Conservation (phyloP, 768 basidiomycete species). For the Rhizopogon rudus region DNA sequence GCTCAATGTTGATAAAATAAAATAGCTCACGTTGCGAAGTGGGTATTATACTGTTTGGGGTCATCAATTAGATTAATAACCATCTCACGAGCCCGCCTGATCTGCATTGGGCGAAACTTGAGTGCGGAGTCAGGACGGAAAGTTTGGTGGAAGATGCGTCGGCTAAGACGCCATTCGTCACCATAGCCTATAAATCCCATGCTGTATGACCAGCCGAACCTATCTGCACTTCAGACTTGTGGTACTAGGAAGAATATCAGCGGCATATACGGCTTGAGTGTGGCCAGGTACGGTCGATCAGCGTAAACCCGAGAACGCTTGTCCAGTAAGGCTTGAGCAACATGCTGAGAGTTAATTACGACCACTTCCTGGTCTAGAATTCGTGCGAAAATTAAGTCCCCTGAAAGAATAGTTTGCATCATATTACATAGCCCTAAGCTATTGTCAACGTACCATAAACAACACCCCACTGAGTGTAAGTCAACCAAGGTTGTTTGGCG, state of each 20-base stretch:
- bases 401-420: too few species aligned
- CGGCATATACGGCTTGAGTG: neutral
- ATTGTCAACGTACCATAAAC: constrained; percentile 3
- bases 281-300: constrained; percentile 1
- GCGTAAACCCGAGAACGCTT: constrained; percentile 1
- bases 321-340: neutral
- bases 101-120: neutral
- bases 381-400: too few species aligned
- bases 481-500: constrained; percentile 5
- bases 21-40: constrained; percentile 12
- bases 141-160: constrained; percentile 8
- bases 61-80: neutral
- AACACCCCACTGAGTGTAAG: constrained; percentile 7
- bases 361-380: too few species aligned
- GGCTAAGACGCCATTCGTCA: constrained; percentile 20
- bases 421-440: too few species aligned
- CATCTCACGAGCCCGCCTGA: neutral
- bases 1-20: too few species aligned
- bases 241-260: neutral
- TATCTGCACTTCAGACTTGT: neutral
- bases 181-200: neutral
- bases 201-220: constrained; percentile 1
- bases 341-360: too few species aligned
- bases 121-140: constrained; percentile 1
- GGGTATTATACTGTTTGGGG: neutral